These are phyloP conservation scores for Saxophila tyrrhenica DNA, from an alignment of 495 filamentous ascomycete species.

Conservation along the genomic window DNA sequence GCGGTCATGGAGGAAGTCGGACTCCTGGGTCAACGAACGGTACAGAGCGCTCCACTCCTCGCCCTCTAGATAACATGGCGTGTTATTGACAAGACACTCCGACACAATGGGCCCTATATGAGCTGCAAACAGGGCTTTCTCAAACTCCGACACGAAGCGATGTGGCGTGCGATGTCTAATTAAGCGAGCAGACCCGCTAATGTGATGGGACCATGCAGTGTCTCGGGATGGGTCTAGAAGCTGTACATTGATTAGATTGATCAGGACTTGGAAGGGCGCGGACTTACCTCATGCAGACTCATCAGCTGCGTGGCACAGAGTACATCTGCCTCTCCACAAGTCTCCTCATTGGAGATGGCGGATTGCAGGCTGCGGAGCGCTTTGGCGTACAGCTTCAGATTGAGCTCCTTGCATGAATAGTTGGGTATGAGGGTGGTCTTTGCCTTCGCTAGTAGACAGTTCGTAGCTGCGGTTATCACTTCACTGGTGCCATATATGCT, in stretches of 20 bases:
- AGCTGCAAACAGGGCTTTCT: constrained; percentile 23
- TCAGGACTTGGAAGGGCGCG: no score
- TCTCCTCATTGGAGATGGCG: constrained; percentile 13
- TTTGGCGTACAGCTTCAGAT: constrained; percentile 16
- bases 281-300: constrained; percentile 17
- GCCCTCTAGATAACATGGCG: constrained; percentile 15
- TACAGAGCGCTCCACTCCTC: constrained; percentile 15
- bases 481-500: constrained; percentile 7
- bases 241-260: no score
- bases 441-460: constrained; percentile 13
- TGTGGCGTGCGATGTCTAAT: constrained; percentile 18
- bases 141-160: constrained; percentile 23
- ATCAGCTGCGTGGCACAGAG: constrained; percentile 25
- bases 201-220: constrained; percentile 22
- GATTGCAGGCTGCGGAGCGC: constrained; percentile 21
- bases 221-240: constrained; percentile 19
- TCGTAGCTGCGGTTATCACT: constrained; percentile 12
- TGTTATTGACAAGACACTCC: constrained; percentile 13
- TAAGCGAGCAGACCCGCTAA: constrained; percentile 20
- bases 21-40: constrained; percentile 5
- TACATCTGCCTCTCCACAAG: constrained; percentile 17
- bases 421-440: constrained; percentile 4
- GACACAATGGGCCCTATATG: constrained; percentile 22
- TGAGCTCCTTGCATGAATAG: neutral
- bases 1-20: constrained; percentile 5